Evolutionary conservation across 768 basidiomycete genomes (phyloP).

Genomic region (Hypholoma fasciculare): DNA sequence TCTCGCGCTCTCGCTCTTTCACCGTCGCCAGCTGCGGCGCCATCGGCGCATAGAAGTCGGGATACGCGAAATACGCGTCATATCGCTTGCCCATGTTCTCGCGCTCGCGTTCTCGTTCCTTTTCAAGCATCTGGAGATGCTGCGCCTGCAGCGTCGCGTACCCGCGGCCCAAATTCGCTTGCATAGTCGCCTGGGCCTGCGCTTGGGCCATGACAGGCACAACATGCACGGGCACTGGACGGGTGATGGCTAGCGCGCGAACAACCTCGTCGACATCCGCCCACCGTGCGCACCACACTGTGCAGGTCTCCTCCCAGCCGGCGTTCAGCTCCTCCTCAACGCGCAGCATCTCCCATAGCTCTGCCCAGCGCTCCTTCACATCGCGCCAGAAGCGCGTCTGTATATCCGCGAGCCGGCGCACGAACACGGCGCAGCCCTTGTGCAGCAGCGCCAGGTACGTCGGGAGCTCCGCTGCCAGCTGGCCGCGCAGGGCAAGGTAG

Average conservation of each 20-base stretch:
- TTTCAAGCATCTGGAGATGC: slow-evolving; percentile 12
- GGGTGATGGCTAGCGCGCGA: slow-evolving; percentile 14
- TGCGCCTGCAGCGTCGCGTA: slow-evolving; percentile 5
- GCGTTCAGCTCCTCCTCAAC: slow-evolving; percentile 72
- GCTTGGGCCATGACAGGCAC: background rate
- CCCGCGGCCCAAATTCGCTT: background rate
- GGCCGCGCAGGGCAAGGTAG: slow-evolving; percentile 74
- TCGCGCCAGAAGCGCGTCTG: slow-evolving; percentile 64
- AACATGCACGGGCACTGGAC: slow-evolving; percentile 11
- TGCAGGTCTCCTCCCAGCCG: slow-evolving; percentile 65
- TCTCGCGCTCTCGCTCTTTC: slow-evolving; percentile 10
- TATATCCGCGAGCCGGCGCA: slow-evolving; percentile 51
- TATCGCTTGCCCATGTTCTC: slow-evolving; percentile 1
- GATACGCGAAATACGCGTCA: slow-evolving; percentile 17
- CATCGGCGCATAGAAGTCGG: slow-evolving; percentile 16
- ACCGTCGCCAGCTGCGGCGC: slow-evolving; percentile 6
- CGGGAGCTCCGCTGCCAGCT: slow-evolving; percentile 73
- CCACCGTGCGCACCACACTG: slow-evolving; percentile 73
- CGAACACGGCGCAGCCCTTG: slow-evolving; percentile 53
- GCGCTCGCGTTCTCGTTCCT: slow-evolving; percentile 13
- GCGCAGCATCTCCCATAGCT: slow-evolving; percentile 83
- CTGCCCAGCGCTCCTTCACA: slow-evolving; percentile 66
- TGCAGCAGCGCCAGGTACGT: slow-evolving; percentile 58
- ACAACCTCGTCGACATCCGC: slow-evolving; percentile 56
- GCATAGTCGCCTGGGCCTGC: slow-evolving; percentile 1